A percentile compares a stretch with the other conserved stretches of the same genome.
These are phyloP conservation scores for Cercospora sesami DNA, from an alignment of 2,329 filamentous ascomycete genomes.

Conservation along the genomic window DNA sequence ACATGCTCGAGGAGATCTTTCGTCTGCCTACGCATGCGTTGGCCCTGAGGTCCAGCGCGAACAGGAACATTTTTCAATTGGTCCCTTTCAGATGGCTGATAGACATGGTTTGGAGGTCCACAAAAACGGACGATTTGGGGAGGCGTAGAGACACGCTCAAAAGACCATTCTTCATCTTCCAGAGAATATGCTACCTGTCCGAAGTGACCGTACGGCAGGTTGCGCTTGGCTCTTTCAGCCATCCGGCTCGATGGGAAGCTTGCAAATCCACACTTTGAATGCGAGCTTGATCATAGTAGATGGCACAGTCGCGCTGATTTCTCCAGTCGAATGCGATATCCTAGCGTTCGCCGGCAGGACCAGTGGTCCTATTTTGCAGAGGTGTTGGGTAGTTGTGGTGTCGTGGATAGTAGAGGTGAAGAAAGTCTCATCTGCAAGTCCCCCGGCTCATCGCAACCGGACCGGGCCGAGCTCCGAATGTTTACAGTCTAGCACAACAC, in stretches of 20 bases:
- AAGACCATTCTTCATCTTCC: slow-evolving; percentile 50
- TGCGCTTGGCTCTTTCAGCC: slow-evolving; percentile 54
- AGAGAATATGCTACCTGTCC: slow-evolving; percentile 53
- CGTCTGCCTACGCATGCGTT: slow-evolving; percentile 23
- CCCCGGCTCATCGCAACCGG: slow-evolving; percentile 4
- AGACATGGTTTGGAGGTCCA: slow-evolving; percentile 5
- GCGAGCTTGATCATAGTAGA: slow-evolving; percentile 27
- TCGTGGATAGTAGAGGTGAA: background rate
- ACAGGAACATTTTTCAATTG: background rate
- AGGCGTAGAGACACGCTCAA: slow-evolving; percentile 20
- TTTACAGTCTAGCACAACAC: slow-evolving; percentile 9
- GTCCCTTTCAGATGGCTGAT: background rate
- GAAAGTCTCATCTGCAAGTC: background rate
- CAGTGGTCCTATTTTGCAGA: background rate
- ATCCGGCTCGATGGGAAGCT: slow-evolving; percentile 50
- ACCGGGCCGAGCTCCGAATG: slow-evolving; percentile 13
- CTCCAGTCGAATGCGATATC: background rate
- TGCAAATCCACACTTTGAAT: slow-evolving; percentile 12
- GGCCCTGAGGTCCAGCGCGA: background rate
- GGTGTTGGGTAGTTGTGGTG: background rate
- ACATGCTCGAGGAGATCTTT: slow-evolving; percentile 21
- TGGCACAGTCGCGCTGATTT: background rate
- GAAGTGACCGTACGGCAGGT: slow-evolving; percentile 57
- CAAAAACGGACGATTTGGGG: slow-evolving; percentile 32
- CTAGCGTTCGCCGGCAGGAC: background rate